A percentile compares a stretch with the other conserved stretches of the same genome.
phyloP scores from a whole-genome alignment of 1,139 yeast species.

The Pneumocystis canis region DNA sequence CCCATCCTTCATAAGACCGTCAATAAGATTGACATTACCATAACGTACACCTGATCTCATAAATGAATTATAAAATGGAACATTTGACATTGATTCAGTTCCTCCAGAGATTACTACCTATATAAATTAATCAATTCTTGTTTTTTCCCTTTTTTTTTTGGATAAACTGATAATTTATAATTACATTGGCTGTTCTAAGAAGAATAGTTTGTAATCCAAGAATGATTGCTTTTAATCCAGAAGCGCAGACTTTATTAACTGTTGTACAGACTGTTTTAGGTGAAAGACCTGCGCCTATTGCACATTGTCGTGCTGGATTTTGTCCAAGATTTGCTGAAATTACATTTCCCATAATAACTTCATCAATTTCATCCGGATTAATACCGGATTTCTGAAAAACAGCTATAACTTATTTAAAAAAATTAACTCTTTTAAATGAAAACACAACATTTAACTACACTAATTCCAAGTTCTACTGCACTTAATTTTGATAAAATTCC shows the following conservation, averaged over 20 bases:
- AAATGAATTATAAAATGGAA: slow-evolving; percentile 80
- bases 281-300: slow-evolving; percentile 73
- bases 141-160: background rate
- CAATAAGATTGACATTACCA: slow-evolving; percentile 65
- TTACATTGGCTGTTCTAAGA: slow-evolving; percentile 64
- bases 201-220: slow-evolving; percentile 80
- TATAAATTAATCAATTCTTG: background rate
- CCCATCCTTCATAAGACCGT: slow-evolving; percentile 86
- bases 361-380: slow-evolving; percentile 65
- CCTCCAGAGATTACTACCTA: slow-evolving; percentile 84
- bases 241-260: slow-evolving; percentile 92
- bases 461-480: slow-evolving; percentile 77
- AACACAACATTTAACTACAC: slow-evolving; percentile 52
- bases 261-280: slow-evolving; percentile 72
- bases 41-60: slow-evolving; percentile 81
- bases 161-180: background rate
- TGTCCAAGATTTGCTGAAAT: slow-evolving; percentile 90
- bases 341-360: slow-evolving; percentile 84
- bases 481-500: slow-evolving; percentile 62
- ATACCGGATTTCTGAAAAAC: slow-evolving; percentile 23
- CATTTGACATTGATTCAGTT: slow-evolving; percentile 92
- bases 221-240: slow-evolving; percentile 85
- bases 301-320: slow-evolving; percentile 97
- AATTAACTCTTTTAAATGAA: background rate
- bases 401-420: background rate